Base-by-base conservation (phyloP, 2,329 filamentous ascomycete species). In the Akanthomyces uredinophilus region DNA sequence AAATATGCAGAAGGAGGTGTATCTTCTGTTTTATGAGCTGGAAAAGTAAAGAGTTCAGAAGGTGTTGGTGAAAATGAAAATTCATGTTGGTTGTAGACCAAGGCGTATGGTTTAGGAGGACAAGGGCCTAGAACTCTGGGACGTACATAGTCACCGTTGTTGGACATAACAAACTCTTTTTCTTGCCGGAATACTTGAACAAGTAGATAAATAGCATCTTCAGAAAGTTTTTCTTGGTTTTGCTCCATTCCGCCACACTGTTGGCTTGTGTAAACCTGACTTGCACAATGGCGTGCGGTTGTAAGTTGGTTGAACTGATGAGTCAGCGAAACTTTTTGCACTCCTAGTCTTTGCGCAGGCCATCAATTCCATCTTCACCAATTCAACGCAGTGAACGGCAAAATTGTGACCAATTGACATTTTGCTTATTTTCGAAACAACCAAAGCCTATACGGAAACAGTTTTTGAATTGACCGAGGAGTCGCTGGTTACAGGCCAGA, bases 1-100 rank as follows among this genome's bases (percentile, higher is more conserved):
- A 63, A 86, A 87, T 8, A 96, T 97, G 92, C 92, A 97, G 76
- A 89, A 88, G 69, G 95, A 99, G 75, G 94, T 98, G 0, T 99
- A 99, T 74, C 78, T 99, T 72, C 76, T 99, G 57, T 99, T 99
- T 74, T 99, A 99, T 75, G 94, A 98, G 79, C 78, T 96, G 68
- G 90, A 94, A 66, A 81, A 80, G 49, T 62, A 46, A 37, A 57
- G n/a, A 52, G 10, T 18, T 22, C 18, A n/a, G 18, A 47, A 3
- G 2, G 5, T 37, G 32, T 22, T 22, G 27, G 22, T 24, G 43
- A 8, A 11, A 13, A 24, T 47, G 16, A 22, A 20, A 47, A 47
- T 39, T 22, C 4, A n/a, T n/a, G 5, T 46, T 13, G 18, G 27
- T 37, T 52, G 46, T 60, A 60, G 24, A 60, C 14, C 20, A 52